Percentiles rank a stretch among this genome's conserved stretches.
Conservation (phyloP, 805 yeast species). For the Lachancea fermentati region DNA sequence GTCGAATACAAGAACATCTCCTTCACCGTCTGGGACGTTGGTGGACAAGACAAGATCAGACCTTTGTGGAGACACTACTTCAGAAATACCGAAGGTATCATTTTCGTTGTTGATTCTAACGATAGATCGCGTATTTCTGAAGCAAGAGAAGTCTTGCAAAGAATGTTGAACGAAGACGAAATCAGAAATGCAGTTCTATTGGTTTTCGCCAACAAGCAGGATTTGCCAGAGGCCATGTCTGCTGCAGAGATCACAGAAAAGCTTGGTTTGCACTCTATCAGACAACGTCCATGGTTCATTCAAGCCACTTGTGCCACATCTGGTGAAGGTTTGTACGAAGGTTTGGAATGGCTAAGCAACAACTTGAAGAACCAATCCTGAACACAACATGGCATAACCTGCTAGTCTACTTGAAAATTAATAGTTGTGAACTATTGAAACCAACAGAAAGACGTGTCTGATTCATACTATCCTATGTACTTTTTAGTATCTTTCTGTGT, state of each 20-base stretch:
- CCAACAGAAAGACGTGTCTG: background rate
- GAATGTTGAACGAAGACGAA: slow-evolving; percentile 98
- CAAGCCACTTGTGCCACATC: slow-evolving; percentile 99
- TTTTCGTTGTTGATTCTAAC: slow-evolving; percentile 95
- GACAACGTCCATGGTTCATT: slow-evolving; percentile 99
- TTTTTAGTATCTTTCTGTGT: background rate
- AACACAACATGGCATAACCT: slow-evolving; percentile 4
- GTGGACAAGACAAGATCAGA: slow-evolving; percentile 99
- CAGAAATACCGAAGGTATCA: slow-evolving; percentile 98
- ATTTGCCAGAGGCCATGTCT: slow-evolving; percentile 97
- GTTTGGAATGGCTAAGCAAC: slow-evolving; percentile 93
- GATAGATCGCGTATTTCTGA: slow-evolving; percentile 97
- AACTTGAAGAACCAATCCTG: slow-evolving; percentile 71
- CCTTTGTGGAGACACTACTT: slow-evolving; percentile 98
- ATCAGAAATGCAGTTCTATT: slow-evolving; percentile 92
- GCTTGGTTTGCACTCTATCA: slow-evolving; percentile 90
- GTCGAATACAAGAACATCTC: slow-evolving; percentile 96
- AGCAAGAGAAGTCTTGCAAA: slow-evolving; percentile 97
- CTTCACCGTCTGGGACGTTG: slow-evolving; percentile 98
- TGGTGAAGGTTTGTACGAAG: slow-evolving; percentile 97
- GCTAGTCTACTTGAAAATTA: background rate
- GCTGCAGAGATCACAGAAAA: slow-evolving; percentile 98
- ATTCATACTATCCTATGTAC: background rate
- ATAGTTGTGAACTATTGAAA: slow-evolving; percentile 1
- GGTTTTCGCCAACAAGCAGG: slow-evolving; percentile 97